These are phyloP conservation scores for Cicer pinnatifidum DNA, from an alignment of 306 rosid genomes.

Conservation along the genomic window DNA sequence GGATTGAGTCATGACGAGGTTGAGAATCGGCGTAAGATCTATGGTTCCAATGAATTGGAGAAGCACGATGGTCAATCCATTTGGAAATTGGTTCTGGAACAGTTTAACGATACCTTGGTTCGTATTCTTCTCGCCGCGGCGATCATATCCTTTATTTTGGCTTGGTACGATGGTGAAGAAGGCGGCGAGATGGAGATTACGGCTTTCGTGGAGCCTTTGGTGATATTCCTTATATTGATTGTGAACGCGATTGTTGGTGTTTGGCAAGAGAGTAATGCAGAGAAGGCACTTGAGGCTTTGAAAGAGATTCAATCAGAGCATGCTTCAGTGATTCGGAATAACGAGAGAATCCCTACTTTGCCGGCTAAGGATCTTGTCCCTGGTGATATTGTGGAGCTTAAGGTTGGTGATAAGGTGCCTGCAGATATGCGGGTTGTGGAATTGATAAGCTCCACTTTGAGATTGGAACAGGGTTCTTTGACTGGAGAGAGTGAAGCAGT, in stretches of 20 bases:
- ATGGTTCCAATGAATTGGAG: slow-evolving; percentile 82
- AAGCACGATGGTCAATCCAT: slow-evolving; percentile 83
- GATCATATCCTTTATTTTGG: slow-evolving; percentile 79
- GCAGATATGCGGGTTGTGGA: slow-evolving; percentile 64
- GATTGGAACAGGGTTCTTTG: slow-evolving; percentile 64
- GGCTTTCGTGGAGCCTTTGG: slow-evolving; percentile 66
- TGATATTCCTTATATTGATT: slow-evolving; percentile 58
- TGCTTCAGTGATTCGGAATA: slow-evolving; percentile 67
- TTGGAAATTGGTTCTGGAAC: slow-evolving; percentile 69
- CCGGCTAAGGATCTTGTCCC: slow-evolving; percentile 88
- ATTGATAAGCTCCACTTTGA: slow-evolving; percentile 59
- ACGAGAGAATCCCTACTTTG: slow-evolving; percentile 46
- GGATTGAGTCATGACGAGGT: slow-evolving; percentile 61
- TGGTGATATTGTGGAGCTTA: slow-evolving; percentile 63
- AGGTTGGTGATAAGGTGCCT: slow-evolving; percentile 66
- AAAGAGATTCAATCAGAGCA: slow-evolving; percentile 94
- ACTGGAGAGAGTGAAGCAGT: slow-evolving; percentile 71
- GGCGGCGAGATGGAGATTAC: slow-evolving; percentile 64
- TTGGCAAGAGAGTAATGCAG: slow-evolving; percentile 97
- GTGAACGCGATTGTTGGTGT: slow-evolving; percentile 78
- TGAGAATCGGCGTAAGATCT: slow-evolving; percentile 56
- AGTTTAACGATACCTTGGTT: slow-evolving; percentile 87
- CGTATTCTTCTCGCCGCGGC: slow-evolving; percentile 87
- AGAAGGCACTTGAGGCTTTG: slow-evolving; percentile 88
- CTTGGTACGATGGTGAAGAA: slow-evolving; percentile 78